Evolutionary conservation across 2,329 filamentous ascomycete genomes (phyloP), one percentile per base, ranked within the genome.

Genomic region (Aschersonia sp.): DNA sequence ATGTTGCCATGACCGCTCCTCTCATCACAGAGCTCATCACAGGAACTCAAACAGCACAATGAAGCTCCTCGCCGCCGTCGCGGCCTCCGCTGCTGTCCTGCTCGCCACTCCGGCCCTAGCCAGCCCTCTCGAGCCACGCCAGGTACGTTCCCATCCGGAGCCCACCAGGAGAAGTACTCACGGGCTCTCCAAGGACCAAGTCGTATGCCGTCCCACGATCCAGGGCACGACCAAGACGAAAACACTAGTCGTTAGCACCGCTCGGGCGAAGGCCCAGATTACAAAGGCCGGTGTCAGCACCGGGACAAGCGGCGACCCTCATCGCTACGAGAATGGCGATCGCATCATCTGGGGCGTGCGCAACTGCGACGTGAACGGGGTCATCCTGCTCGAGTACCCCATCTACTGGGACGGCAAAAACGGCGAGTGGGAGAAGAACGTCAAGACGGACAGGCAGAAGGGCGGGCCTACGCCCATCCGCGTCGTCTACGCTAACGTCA

Each of bases 291-390:
- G n/a, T n/a, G n/a, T n/a, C n/a, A 45, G 10, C 30, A 43, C 48
- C 12, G 42, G 45, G 43, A 50, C 47, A 40, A 50, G 49, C 45
- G 49, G 49, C 31, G 46, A 48, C 31, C 49, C 46, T 32, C 46
- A 46, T 44, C 43, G 46, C 3, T 50, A 50, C 40, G 6, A 31
- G 31, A 45, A 47, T 28, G 46, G 49, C 38, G 49, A 50, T 32
- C 1, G 40, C 28, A 32, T 50, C 44, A 9, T 7, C 30, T 50
- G 42, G 7, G 44, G 29, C 4, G 31, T 44, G 6, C 28, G 46
- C 44, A 29, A 46, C 43, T 50, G 49, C n/a, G 44, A 48, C 40
- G 45, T 43, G 40, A 28, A 10, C 9, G 45, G n/a, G n/a, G n/a
- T 30, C 20, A 10, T 45, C 12, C 49, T 48, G 9, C 48, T 38